phyloP scores from a whole-genome alignment of 2,329 filamentous ascomycete species.

The Colletotrichum limetticola region DNA sequence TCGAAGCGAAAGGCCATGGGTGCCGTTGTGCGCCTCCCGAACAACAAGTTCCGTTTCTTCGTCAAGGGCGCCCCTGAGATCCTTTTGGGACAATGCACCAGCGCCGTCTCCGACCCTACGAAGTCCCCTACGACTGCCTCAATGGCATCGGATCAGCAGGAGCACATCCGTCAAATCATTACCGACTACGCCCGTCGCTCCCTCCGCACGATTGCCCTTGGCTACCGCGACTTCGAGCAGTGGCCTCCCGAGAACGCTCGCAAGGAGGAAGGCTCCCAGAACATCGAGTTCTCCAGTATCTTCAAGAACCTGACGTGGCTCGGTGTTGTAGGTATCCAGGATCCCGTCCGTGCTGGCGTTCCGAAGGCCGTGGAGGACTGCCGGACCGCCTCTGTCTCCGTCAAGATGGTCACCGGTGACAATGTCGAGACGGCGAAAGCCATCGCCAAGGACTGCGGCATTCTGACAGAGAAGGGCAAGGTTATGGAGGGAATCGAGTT shows the following conservation, averaged over 20 bases:
- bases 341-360: constrained; percentile 35
- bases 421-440: constrained; percentile 61
- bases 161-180: constrained; percentile 46
- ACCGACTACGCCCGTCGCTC: constrained; percentile 72
- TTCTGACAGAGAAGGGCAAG: constrained; percentile 67
- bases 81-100: constrained; percentile 55
- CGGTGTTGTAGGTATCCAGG: constrained; percentile 45
- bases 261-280: constrained; percentile 69
- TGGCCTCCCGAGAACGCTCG: constrained; percentile 74
- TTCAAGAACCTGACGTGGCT: constrained; percentile 50
- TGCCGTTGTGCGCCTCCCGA: constrained; percentile 45
- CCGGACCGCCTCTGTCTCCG: constrained; percentile 30
- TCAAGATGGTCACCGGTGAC: constrained; percentile 64
- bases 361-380: constrained; percentile 35
- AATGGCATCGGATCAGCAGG: constrained; percentile 43
- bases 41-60: constrained; percentile 53
- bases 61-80: constrained; percentile 67
- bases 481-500: constrained; percentile 71
- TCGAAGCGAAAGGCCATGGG: constrained; percentile 63
- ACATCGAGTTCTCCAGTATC: constrained; percentile 57
- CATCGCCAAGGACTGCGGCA: constrained; percentile 60
- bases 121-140: constrained; percentile 44
- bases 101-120: constrained; percentile 57
- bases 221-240: constrained; percentile 73
- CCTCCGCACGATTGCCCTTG: constrained; percentile 72